Base-by-base conservation (phyloP, 805 yeast genomes). In the Cephaloascus albidus region DNA sequence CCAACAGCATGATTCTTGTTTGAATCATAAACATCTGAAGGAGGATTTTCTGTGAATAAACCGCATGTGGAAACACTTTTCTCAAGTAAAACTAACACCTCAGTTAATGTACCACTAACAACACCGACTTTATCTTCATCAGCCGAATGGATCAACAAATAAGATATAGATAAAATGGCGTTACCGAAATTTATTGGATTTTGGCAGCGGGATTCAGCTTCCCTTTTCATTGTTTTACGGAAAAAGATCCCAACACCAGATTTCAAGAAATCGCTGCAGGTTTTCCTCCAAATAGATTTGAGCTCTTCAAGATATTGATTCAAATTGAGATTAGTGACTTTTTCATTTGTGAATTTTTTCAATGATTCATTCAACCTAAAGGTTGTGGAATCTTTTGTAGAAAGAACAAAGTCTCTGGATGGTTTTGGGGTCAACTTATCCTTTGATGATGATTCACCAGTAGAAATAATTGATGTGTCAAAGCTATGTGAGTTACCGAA, bases 51-150 rank as follows among this genome's bases (percentile, higher is more conserved):
- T 46, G 67, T 51, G 56, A 68, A 70, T 50, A 70, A 55, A 41
- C 78, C 64, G 56, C 77, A 46, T 45, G 78, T 45, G 54, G 78
- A 57, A 48, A 81, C 75, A 2, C 85, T 75, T 40, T 68, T 68
- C 40, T 83, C 86, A 32, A 83, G 58, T 10, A 76, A 55, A 31
- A 75, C 75, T 40, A 84, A 58, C 2, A 76, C 71, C 34, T 81
- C 82, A 6, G 81, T 70, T 15, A 84, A 67, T 17, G 76, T 64
- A 8, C 71, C 68, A 3, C 70, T 68, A 2, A 81, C 74, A 4
- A 70, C 61, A 20, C 74, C 70, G 39, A 63, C 70, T 41, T 74
- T 75, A 45, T 81, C 88, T 52, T 82, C 88, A 37, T 72, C 76
- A 18, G 75, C 66, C 1, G 88, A 76, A 50, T 74, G 77, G 4